phyloP scores from a whole-genome alignment of 176 grass and related monocot species.

The Oryza glumipatula region DNA sequence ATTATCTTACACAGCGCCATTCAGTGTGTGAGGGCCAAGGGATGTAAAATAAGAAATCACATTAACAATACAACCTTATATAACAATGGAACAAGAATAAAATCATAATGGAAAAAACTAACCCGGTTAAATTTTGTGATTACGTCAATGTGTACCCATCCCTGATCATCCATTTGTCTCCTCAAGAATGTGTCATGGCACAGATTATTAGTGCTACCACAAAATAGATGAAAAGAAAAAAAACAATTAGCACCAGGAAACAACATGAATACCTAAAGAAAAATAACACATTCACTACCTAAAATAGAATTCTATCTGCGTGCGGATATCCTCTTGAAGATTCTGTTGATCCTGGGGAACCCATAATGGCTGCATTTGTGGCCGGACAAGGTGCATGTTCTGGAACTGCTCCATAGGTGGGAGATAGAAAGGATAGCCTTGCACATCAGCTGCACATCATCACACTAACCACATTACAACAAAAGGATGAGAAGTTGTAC shows the following conservation, averaged over 20 bases:
- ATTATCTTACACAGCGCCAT: background rate
- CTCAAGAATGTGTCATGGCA: constrained; percentile 66
- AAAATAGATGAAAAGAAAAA: constrained; percentile 25
- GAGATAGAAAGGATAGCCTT: constrained; percentile 45
- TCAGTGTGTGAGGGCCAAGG: background rate
- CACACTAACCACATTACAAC: constrained; percentile 37
- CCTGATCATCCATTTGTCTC: constrained; percentile 69
- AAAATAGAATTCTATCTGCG: constrained; percentile 91
- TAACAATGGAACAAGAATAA: background rate
- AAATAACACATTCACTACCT: constrained; percentile 55
- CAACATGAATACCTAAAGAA: background rate
- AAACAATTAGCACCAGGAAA: constrained; percentile 1
- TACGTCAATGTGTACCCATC: constrained; percentile 74
- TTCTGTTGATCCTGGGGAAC: constrained; percentile 43
- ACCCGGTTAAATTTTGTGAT: constrained; percentile 73
- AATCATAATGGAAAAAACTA: constrained; percentile 32
- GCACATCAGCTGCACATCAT: constrained; percentile 35
- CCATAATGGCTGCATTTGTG: constrained; percentile 42
- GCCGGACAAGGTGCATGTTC: constrained; percentile 51
- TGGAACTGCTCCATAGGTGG: constrained; percentile 57
- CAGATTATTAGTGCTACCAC: constrained; percentile 72
- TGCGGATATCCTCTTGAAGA: constrained; percentile 44
- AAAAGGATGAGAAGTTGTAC: constrained; percentile 8
- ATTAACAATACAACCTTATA: background rate
- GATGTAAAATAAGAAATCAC: background rate